These are phyloP conservation scores for Pythium coloratum DNA, from an alignment of 352 stramenopile species.

Conservation along the genomic window DNA sequence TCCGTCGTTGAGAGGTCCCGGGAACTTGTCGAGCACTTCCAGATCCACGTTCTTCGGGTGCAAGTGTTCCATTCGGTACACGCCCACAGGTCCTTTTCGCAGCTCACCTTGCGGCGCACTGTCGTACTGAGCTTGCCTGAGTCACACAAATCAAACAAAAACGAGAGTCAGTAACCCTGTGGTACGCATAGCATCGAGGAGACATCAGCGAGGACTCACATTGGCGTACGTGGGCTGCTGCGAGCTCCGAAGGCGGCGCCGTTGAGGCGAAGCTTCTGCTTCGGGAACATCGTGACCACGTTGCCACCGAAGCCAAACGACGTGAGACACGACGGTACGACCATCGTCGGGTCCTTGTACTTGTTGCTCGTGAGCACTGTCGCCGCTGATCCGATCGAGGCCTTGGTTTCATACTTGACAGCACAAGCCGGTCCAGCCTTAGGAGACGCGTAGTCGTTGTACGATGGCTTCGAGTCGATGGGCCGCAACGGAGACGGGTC, in stretches of 20 bases:
- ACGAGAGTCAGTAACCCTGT: not conserved
- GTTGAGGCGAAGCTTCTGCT: constrained; percentile 80
- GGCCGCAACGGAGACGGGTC: constrained; percentile 4
- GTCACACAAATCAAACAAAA: constrained; percentile 2
- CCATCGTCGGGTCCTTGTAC: constrained; percentile 82
- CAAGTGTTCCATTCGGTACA: constrained; percentile 83
- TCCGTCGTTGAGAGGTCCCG: constrained; percentile 68
- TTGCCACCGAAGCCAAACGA: constrained; percentile 89
- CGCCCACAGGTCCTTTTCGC: constrained; percentile 74
- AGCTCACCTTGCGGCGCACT: constrained; percentile 56
- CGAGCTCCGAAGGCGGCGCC: constrained; percentile 42
- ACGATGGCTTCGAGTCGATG: constrained; percentile 4
- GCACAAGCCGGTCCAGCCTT: not conserved
- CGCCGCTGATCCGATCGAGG: constrained; percentile 3
- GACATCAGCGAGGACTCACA: constrained; percentile 37
- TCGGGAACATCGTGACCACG: constrained; percentile 89
- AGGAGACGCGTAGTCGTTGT: constrained; percentile 16
- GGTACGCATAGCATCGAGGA: not conserved
- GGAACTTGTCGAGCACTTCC: constrained; percentile 73
- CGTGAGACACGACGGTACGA: constrained; percentile 68
- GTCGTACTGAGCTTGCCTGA: constrained; percentile 54
- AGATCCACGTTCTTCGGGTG: constrained; percentile 71
- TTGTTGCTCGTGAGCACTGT: constrained; percentile 46
- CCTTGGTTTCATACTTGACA: constrained; percentile 18
- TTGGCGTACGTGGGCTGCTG: constrained; percentile 59